Base-by-base conservation (phyloP, 352 stramenopile species). In the Elongisporangium senticosum region DNA sequence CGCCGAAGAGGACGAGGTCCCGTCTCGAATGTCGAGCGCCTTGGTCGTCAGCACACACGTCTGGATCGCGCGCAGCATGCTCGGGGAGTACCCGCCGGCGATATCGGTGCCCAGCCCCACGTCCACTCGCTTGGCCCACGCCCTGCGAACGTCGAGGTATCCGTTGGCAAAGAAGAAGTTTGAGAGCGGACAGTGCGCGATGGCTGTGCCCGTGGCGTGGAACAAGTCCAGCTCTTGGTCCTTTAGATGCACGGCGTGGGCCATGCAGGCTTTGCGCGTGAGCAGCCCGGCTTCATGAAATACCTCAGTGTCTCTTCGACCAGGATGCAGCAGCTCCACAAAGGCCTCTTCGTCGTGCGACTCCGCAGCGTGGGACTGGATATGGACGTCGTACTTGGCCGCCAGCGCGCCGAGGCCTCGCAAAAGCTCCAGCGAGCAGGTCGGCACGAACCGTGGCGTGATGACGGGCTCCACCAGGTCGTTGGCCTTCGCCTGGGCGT, bases 141-240 rank as follows among this genome's bases (percentile, higher is more conserved):
- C 82, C 28, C 88, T 87, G 24, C 56, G 63, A 50, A 90, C 61
- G 47, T 87, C 65, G 21, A 95, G 54, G 21, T 91, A 74, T 7
- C 84, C 73, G 56, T 89, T 79, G 4, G 79, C 79, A 51, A 98
- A 93, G 62, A 83, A 96, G 56, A 97, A 96, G 58, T 98, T 98
- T 23, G 84, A 96, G 24, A 96, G 69, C 19, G 93, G 88, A 70
- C 93, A 98, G 61, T 96, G 86, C 15, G 89, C 83, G 50, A 97
- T 89, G 28, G 77, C 83, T 22, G 87, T 67, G 22, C 85, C 72
- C 0, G 65, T 77, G 47, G 51, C 20, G 3, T 59, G 57, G 61
- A 97, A 72, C 47, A 83, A 56, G 0, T 67, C 67, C 7, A 88
- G 61, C 65, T 98, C 90, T 7, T 75, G 48, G 48, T 85, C 73